Evolutionary conservation across 306 rosid species (phyloP), one percentile per base, ranked within the genome.

Genomic region (Sesbania bispinosa): DNA sequence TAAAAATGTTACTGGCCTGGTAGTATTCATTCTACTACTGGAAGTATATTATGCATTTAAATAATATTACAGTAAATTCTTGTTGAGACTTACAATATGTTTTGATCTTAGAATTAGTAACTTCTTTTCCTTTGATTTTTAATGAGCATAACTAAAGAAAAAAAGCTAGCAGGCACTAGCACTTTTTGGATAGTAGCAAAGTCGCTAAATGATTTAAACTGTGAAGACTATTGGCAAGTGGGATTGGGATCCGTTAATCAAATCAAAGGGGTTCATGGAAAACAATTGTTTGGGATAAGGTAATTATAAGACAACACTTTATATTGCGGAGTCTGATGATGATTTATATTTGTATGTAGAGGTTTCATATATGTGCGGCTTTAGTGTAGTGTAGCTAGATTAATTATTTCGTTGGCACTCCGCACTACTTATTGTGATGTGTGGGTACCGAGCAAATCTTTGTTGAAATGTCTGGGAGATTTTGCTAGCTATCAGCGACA

Each of bases 371-470:
- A 10, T 16, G 32, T 29, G 45, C 45, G 6, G 6, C 3, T 30
- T 19, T 11, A 18, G 23, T 26, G 10, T 36, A 30, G 63, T 42
- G 21, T 38, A 50, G 6, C 48, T 4, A 24, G 41, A 23, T 59
- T 53, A 15, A n/a, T n/a, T n/a, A n/a, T n/a, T n/a, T n/a, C n/a
- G n/a, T 45, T 35, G 69, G 39, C 68, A 46, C 61, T 9, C 42
- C 15, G 27, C 72, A 66, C 72, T 46, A 20, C 1, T 32, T 32
- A 6, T 60, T 18, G 63, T 10, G 62, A n/a, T n/a, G n/a, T n/a
- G 60, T 76, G 20, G 69, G 54, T 47, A 52, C 27, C 48, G 6
- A 24, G 48, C 58, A 63, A 74, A 63, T 74, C 43, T 51, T 74
- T 52, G 79, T 42, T 75, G 48, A 30, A 64, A 53, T 53, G 66